These are phyloP conservation scores for Lentinula guzmanii DNA, from an alignment of 768 basidiomycete genomes.

Conservation along the genomic window DNA sequence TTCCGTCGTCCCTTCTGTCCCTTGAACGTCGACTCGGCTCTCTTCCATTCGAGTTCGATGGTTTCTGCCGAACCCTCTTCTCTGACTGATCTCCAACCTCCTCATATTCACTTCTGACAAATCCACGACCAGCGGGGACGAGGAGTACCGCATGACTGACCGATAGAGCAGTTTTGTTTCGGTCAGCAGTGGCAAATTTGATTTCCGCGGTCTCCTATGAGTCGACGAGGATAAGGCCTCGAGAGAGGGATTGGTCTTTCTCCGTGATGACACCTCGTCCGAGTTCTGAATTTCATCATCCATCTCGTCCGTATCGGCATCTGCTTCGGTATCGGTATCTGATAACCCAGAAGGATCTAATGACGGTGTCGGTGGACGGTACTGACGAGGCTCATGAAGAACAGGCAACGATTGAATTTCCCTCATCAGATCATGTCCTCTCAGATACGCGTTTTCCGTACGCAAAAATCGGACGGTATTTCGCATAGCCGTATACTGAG, in stretches of 20 bases:
- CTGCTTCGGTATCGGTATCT: conserved; percentile 43
- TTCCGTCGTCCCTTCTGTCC: not conserved
- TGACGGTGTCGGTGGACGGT: conserved; percentile 56
- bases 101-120: conserved; percentile 56
- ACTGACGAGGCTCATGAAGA: conserved; percentile 36
- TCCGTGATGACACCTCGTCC: not conserved
- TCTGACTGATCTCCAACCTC: conserved; percentile 39
- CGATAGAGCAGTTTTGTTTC: conserved; percentile 85
- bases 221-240: not conserved
- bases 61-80: conserved; percentile 12
- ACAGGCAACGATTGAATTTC: conserved; percentile 73
- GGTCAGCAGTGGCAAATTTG: conserved; percentile 56
- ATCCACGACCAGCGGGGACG: conserved; percentile 82
- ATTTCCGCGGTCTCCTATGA: conserved; percentile 31
- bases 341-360: conserved; percentile 59
- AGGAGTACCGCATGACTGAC: conserved; percentile 84
- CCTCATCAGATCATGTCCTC: conserved; percentile 83
- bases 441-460: conserved; percentile 89
- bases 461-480: conserved; percentile 91
- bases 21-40: not conserved
- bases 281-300: not conserved
- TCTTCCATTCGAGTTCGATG: conserved; percentile 20
- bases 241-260: not conserved
- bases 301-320: not conserved
- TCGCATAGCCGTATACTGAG: conserved; percentile 83